Evolutionary conservation across 2,329 filamentous ascomycete genomes (phyloP).

Genomic region (Penicillium sp.): DNA sequence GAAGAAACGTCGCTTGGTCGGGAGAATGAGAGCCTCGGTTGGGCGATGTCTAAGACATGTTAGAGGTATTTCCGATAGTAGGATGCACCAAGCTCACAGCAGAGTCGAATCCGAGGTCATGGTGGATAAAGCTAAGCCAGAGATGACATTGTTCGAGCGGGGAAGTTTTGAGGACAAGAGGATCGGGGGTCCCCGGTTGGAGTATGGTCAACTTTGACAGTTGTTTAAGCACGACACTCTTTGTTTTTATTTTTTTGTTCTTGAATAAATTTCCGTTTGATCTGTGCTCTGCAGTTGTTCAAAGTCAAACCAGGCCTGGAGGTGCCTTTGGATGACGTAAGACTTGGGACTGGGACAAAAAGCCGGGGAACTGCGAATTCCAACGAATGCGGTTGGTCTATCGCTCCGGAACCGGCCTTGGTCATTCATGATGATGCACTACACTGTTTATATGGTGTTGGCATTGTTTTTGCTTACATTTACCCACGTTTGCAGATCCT

Average conservation of each 20-base stretch:
- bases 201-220: not conserved
- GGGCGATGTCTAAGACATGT: conserved; percentile 57
- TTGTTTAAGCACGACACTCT: not conserved
- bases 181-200: conserved; percentile 1
- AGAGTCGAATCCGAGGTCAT: conserved; percentile 46
- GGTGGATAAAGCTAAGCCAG: conserved; percentile 32
- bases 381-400: conserved; percentile 27
- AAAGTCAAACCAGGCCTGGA: conserved; percentile 10
- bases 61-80: not conserved
- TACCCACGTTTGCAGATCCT: no score
- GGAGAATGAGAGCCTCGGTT: conserved; percentile 64
- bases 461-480: not conserved
- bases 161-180: conserved; percentile 14
- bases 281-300: conserved; percentile 14
- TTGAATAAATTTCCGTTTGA: conserved; percentile 1
- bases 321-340: conserved; percentile 37
- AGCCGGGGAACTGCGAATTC: conserved; percentile 31
- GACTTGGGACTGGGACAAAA: conserved; percentile 28
- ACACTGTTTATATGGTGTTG: not conserved
- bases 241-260: not conserved
- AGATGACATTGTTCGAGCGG: conserved; percentile 36
- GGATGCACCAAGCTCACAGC: conserved; percentile 30
- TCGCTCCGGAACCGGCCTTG: conserved; percentile 11
- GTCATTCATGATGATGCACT: conserved; percentile 7
- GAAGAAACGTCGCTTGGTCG: conserved; percentile 64